Percentiles rank a stretch among this genome's conserved stretches.
Conservation (phyloP, 2,329 filamentous ascomycete species). For the Alternaria tenuissima region DNA sequence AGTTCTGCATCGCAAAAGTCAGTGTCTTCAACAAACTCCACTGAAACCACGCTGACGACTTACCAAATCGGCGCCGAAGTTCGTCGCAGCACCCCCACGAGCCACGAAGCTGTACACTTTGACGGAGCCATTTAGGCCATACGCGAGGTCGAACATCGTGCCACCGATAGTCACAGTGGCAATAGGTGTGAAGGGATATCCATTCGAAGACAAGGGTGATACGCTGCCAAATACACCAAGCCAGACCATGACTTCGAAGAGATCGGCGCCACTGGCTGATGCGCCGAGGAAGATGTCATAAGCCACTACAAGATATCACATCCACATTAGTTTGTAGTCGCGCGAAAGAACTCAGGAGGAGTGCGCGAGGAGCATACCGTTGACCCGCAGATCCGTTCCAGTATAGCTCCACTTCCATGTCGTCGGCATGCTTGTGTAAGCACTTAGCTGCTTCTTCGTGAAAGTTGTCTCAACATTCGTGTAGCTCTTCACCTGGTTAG, state of each 20-base stretch:
- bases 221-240: background rate
- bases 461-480: too few species aligned
- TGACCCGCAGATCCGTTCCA: too few species aligned
- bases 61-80: background rate
- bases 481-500: too few species aligned
- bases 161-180: background rate
- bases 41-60: rapidly evolving
- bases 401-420: too few species aligned
- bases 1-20: background rate
- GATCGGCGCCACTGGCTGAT: background rate
- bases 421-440: too few species aligned
- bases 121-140: background rate
- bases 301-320: background rate
- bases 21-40: background rate
- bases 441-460: too few species aligned
- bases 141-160: background rate
- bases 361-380: too few species aligned
- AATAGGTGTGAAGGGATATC: background rate
- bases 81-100: background rate
- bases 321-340: too few species aligned
- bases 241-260: conserved; percentile 1
- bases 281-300: background rate
- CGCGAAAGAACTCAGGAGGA: rapidly evolving
- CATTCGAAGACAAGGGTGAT: background rate
- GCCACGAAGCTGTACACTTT: background rate